Evolutionary conservation across 805 yeast genomes (phyloP).

Genomic region (Zygosaccharomyces lentus): DNA sequence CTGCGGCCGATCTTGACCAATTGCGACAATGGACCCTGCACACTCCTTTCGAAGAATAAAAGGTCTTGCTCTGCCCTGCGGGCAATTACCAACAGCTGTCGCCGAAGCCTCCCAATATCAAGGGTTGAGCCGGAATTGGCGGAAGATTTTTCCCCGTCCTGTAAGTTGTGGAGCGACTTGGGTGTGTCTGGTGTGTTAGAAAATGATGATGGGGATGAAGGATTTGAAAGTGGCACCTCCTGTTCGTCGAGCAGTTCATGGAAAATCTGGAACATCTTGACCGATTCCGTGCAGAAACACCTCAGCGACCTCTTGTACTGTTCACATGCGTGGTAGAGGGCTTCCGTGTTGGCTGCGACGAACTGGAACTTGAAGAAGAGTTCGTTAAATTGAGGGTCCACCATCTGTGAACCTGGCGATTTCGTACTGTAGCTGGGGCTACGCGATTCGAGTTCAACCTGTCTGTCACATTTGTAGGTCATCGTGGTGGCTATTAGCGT

Average conservation of each 20-base stretch:
- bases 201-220: neutral
- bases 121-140: neutral
- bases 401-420: conserved; percentile 7
- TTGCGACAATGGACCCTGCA: conserved; percentile 16
- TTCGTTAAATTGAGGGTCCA: conserved; percentile 14
- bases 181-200: neutral
- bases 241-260: conserved; percentile 13
- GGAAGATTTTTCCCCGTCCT: neutral
- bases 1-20: conserved; percentile 12
- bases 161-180: neutral
- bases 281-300: conserved; percentile 12
- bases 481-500: neutral
- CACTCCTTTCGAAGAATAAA: conserved; percentile 16
- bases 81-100: conserved; percentile 15
- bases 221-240: conserved; percentile 1
- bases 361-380: conserved; percentile 7
- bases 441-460: neutral
- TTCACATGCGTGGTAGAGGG: conserved; percentile 14
- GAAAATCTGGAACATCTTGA: conserved; percentile 13
- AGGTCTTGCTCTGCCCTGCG: conserved; percentile 17
- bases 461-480: neutral
- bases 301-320: conserved; percentile 13
- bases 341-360: conserved; percentile 8
- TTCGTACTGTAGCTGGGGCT: neutral
- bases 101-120: conserved; percentile 13